A percentile compares a stretch with the other conserved stretches of the same genome.
Evolutionary conservation across 495 filamentous ascomycete genomes (phyloP).

Genomic region (Cercophora sp.): DNA sequence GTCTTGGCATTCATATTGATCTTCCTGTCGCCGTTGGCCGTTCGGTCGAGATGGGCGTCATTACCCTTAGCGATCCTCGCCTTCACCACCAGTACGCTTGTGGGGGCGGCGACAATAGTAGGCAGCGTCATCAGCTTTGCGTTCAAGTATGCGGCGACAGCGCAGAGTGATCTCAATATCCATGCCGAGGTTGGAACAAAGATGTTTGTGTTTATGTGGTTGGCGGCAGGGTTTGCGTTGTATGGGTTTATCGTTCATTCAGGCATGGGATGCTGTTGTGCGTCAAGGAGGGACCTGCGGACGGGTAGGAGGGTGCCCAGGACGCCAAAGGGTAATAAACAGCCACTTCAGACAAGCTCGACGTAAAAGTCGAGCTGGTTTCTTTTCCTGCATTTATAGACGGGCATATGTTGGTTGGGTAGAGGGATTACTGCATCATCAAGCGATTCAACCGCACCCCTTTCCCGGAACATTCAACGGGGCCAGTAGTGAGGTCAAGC

Average conservation of each 20-base stretch:
- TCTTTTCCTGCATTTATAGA: too few species aligned
- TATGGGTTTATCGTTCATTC: constrained; percentile 68
- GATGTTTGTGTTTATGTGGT: constrained; percentile 93
- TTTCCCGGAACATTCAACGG: too few species aligned
- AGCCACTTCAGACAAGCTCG: too few species aligned
- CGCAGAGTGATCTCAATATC: constrained; percentile 67
- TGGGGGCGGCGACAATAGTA: constrained; percentile 65
- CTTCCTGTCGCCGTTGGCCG: constrained; percentile 35
- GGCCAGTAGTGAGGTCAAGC: too few species aligned
- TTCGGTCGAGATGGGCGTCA: constrained; percentile 46
- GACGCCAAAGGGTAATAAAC: not conserved
- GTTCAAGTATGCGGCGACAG: constrained; percentile 68
- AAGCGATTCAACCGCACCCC: too few species aligned
- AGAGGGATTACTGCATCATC: too few species aligned
- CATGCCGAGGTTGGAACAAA: constrained; percentile 59
- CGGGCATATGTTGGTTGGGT: too few species aligned
- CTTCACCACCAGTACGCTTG: constrained; percentile 61
- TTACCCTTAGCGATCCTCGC: constrained; percentile 53
- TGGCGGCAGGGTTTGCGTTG: constrained; percentile 61
- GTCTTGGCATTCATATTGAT: constrained; percentile 62
- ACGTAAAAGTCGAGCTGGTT: too few species aligned
- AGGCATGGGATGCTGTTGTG: constrained; percentile 70
- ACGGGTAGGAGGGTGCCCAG: constrained; percentile 37
- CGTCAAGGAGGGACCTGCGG: constrained; percentile 54
- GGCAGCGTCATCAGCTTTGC: constrained; percentile 78